phyloP scores from a whole-genome alignment of 257 asterid genomes.

The Nicotiana noctiflora region DNA sequence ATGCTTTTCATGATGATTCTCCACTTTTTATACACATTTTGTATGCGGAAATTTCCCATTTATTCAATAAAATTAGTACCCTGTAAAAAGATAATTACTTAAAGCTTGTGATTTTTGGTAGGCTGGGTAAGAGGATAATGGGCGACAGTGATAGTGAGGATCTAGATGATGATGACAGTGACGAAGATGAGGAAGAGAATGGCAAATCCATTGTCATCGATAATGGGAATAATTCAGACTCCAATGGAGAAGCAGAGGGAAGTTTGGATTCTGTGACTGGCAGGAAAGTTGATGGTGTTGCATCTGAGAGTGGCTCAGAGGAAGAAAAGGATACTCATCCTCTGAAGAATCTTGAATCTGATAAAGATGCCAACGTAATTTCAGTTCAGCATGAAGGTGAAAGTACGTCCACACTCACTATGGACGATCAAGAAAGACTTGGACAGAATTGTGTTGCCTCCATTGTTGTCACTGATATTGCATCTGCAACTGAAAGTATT shows the following conservation, averaged over 20 bases:
- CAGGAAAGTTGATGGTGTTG: conserved; percentile 29
- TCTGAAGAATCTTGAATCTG: conserved; percentile 25
- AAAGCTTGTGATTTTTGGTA: conserved; percentile 16
- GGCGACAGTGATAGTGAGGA: conserved; percentile 69
- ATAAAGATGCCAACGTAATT: conserved; percentile 7
- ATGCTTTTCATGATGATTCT: background rate
- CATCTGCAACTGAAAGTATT: conserved; percentile 10
- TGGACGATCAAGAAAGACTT: conserved; percentile 12
- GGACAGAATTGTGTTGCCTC: conserved; percentile 14
- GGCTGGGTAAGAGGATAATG: conserved; percentile 74
- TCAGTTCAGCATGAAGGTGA: background rate
- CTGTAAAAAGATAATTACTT: background rate
- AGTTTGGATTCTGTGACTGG: conserved; percentile 46
- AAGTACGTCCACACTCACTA: background rate
- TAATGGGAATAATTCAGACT: conserved; percentile 44
- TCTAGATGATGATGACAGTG: conserved; percentile 36
- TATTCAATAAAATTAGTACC: background rate
- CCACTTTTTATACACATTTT: background rate
- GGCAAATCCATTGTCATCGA: conserved; percentile 54
- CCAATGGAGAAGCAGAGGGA: conserved; percentile 52
- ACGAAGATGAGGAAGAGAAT: conserved; percentile 39
- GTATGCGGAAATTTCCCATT: background rate
- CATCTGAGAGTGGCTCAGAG: conserved; percentile 41
- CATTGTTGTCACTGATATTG: conserved; percentile 6
- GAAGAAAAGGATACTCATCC: conserved; percentile 39